A percentile compares a stretch with the other conserved stretches of the same genome.
These are phyloP conservation scores for Drechslera avenae DNA, from an alignment of 2,329 filamentous ascomycete genomes.

Conservation along the genomic window DNA sequence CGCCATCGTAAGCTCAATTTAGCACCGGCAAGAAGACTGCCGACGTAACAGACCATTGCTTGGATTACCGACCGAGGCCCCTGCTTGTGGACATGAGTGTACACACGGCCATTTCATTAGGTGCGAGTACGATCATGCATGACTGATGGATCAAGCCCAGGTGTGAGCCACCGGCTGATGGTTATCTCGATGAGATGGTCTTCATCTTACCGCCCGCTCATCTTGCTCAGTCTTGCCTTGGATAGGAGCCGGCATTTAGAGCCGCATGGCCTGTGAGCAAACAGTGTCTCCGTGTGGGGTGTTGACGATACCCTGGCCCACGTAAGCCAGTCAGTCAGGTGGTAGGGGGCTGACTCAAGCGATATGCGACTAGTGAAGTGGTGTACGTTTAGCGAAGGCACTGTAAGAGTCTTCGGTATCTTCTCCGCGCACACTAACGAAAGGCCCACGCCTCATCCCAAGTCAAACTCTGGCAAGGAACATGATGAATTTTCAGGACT, in stretches of 20 bases:
- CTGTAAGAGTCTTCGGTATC: constrained; percentile 1
- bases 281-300: constrained; percentile 5
- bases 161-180: constrained; percentile 9
- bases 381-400: constrained; percentile 1
- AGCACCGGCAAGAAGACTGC: background rate
- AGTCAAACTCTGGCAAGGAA: background rate
- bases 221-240: background rate
- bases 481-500: background rate
- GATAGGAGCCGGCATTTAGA: constrained; percentile 2
- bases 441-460: background rate
- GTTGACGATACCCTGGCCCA: constrained; percentile 7
- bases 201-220: constrained; percentile 5
- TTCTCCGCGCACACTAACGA: constrained; percentile 6
- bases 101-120: background rate
- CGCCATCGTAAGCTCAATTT: background rate
- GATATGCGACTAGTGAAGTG: background rate
- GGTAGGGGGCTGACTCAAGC: constrained; percentile 4
- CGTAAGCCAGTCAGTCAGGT: constrained; percentile 7
- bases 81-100: background rate
- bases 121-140: constrained; percentile 7
- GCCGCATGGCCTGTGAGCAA: constrained; percentile 5
- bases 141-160: background rate
- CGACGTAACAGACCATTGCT: no score
- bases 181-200: constrained; percentile 2
- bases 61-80: no score